Base-by-base conservation (phyloP, 2,329 filamentous ascomycete genomes). In the Pseudogymnoascus sp. region DNA sequence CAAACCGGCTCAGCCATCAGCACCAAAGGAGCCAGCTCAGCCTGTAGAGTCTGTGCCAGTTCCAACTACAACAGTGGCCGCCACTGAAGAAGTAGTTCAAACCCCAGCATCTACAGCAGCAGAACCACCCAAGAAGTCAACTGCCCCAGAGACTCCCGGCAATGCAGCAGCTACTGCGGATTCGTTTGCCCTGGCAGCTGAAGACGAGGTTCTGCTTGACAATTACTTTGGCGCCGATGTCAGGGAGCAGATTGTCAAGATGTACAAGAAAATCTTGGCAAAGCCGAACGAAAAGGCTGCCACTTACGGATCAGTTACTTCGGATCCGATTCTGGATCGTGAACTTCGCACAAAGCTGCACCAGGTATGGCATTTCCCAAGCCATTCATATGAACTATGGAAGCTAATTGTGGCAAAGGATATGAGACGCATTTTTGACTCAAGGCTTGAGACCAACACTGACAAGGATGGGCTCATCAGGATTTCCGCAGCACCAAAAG, bases 341-440 rank as follows among this genome's bases (percentile, higher is more conserved):
- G 80, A 82, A 16, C 72, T 79, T 62, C 84, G 87, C 6, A 85
- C 84, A 38, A 77, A 82, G 65, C 81, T 89, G 6, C 88, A 91
- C 71, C 77, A 84, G 66, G 77, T 79, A 7, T 77, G 59, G 12
- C 3, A 12, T 29, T 29, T 29, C 6, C 7, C 26, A 29, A 8
- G 6, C 26, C 26, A 29, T 29, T 12, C n/a, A 35, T 14, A 14
- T 6, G 6, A 4, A 29, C 7, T 23, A 62, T 60, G 8, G 2
- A 26, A 26, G 14, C 23, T 63, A 60, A 62, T 38, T 19, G 12
- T 23, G 21, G 8, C n/a, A 6, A 55, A 62, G 8, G 63, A 69
- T 41, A 63, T 90, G 19, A 84, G 88, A 38, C 80, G 81, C 10
- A 83, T 89, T 62, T 90, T 90, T 70, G 74, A 78, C 16, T 83